Evolutionary conservation across 345 rosid genomes (phyloP), one percentile per base, ranked within the genome.

Genomic region (Nasturtium officinale): DNA sequence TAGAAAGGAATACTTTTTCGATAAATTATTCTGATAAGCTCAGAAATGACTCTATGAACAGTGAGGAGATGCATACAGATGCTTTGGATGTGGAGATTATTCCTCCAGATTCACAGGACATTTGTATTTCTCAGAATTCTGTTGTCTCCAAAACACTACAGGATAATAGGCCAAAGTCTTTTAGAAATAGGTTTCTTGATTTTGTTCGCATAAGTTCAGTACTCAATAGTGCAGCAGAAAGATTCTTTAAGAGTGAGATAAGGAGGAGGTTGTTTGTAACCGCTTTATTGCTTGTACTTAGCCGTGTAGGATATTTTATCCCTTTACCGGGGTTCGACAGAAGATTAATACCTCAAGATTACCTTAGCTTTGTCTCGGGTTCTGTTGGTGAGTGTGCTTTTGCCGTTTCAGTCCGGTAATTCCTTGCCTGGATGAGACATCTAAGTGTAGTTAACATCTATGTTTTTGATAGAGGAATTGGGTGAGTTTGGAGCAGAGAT

Each of bases 311-410:
- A 54, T 90, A 91, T 79, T 94, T 85, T 73, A 82, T 94, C 70
- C 98, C 97, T 71, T 75, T 94, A 58, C 98, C 98, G 73, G 97
- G 98, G 37, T 94, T 85, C 58, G 91, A 89, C 80, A 87, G 95
- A 76, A 84, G 87, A 73, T 76, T 87, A 76, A 85, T 93, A 61
- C 98, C 98, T 51, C 88, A 81, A 82, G 92, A 91, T 83, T 94
- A 90, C 72, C 92, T 94, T 65, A 89, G 92, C 82, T 91, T 91
- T 81, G 90, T 81, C 75, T 85, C 97, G 0, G 97, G 97, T 37
- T 88, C 97, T 48, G 89, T 86, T 73, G 98, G 97, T 94, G 72
- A 84, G 95, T 51, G 48, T 65, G 76, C 35, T 42, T 18, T 21
- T 64, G 58, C 9, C 52, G 0, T 55, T 38, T 77, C 29, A 33